Evolutionary conservation across 257 asterid species (phyloP), one percentile per base, ranked within the genome.

Genomic region (Nemophila menziesii): DNA sequence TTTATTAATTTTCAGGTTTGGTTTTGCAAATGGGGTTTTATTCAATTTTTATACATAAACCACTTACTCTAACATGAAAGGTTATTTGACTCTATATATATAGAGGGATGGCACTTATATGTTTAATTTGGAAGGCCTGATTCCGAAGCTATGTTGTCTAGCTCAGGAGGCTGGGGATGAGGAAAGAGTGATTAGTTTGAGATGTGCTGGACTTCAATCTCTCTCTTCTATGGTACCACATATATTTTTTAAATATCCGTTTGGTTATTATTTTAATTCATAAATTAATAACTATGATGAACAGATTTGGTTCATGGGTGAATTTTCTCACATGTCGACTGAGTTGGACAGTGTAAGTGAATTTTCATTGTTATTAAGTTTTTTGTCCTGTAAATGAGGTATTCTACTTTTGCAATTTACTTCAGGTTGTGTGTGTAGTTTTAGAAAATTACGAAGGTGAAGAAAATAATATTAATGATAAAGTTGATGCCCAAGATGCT

Each of bases 221-320:
- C 86, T 82, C 46, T 77, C 92, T 55, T 74, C 96, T 39, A 71
- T 85, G 96, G 96, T 85, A 67, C 18, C 51, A 65, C n/a, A 46
- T n/a, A n/a, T n/a, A n/a, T n/a, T n/a, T n/a, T n/a, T n/a, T n/a
- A n/a, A n/a, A n/a, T n/a, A n/a, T n/a, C n/a, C n/a, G n/a, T n/a
- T n/a, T n/a, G n/a, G n/a, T n/a, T n/a, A n/a, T n/a, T n/a, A n/a
- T n/a, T n/a, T n/a, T n/a, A n/a, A n/a, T 20, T 38, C 10, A 14
- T 2, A 41, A 8, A 19, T 17, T 19, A 12, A 12, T 41, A 7
- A 20, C 9, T 15, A 41, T 41, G 46, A 41, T 41, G 13, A 9
- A 22, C 83, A 86, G 96, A 77, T 86, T 72, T 76, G 93, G 94
- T 86, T 86, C 74, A 86, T 86, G 96, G 96, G 96, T 36, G 86